A percentile compares a stretch with the other conserved stretches of the same genome.
phyloP scores from a whole-genome alignment of 352 stramenopile species.

The Globisporangium echinulatum region DNA sequence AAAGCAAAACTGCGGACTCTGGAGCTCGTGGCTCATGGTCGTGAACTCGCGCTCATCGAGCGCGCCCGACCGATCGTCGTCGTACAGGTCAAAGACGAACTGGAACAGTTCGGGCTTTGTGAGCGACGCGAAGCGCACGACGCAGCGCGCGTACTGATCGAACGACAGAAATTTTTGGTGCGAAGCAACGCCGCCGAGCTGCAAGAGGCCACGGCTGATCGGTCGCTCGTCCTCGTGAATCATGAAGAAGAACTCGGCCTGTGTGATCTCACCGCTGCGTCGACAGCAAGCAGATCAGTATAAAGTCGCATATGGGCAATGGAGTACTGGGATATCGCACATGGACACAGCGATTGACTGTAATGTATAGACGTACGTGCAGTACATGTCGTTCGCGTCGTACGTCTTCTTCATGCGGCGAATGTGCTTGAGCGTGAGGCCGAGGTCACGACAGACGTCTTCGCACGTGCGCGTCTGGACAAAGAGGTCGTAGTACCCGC shows the following conservation, averaged over 20 bases:
- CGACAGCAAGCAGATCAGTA: neutral
- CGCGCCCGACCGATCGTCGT: slow-evolving; percentile 43
- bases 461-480: slow-evolving; percentile 52
- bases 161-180: slow-evolving; percentile 60
- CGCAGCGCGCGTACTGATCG: slow-evolving; percentile 52
- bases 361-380: slow-evolving; percentile 33
- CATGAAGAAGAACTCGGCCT: slow-evolving; percentile 72
- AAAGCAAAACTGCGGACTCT: slow-evolving; percentile 63
- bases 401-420: slow-evolving; percentile 67
- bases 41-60: slow-evolving; percentile 59
- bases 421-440: slow-evolving; percentile 46
- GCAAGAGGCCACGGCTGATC: slow-evolving; percentile 49
- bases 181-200: slow-evolving; percentile 25
- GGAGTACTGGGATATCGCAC: too few relatives aligned
- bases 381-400: slow-evolving; percentile 71
- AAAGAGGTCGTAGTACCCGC: slow-evolving; percentile 44
- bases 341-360: too few relatives aligned
- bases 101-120: slow-evolving; percentile 65
- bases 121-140: slow-evolving; percentile 49
- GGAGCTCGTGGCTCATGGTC: slow-evolving; percentile 56
- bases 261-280: slow-evolving; percentile 56
- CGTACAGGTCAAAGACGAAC: slow-evolving; percentile 68
- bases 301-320: too few relatives aligned
- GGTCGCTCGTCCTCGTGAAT: slow-evolving; percentile 49
- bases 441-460: slow-evolving; percentile 37